Evolutionary conservation across 2,329 filamentous ascomycete species (phyloP).

Genomic region (Cercospora berteroae): DNA sequence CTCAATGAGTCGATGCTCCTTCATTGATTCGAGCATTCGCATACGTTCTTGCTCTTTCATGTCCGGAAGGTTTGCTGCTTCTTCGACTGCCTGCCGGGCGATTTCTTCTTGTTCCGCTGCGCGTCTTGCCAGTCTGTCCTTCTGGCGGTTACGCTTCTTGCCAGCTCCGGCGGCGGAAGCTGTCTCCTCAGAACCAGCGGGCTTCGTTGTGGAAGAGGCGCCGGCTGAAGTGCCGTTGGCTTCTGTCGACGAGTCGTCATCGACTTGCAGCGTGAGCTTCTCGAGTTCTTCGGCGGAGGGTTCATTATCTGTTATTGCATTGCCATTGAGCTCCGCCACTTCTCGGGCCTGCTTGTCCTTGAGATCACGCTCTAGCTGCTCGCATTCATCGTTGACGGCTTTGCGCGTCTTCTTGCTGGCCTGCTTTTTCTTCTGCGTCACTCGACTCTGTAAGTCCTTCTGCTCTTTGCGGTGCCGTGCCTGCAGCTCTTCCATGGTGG

Average conservation of each 20-base stretch:
- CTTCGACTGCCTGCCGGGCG: conserved; percentile 65
- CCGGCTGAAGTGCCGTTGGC: not conserved
- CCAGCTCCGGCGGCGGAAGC: conserved; percentile 27
- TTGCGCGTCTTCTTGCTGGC: conserved; percentile 77
- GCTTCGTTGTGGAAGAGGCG: not conserved
- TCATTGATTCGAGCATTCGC: conserved; percentile 68
- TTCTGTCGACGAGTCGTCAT: conserved; percentile 15
- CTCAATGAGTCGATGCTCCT: conserved; percentile 64
- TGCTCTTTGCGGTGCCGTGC: conserved; percentile 83
- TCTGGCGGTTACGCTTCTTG: conserved; percentile 86
- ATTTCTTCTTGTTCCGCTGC: conserved; percentile 78
- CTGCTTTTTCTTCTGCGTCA: conserved; percentile 95
- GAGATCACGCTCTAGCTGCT: conserved; percentile 56
- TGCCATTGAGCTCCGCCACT: conserved; percentile 47
- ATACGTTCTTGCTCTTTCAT: conserved; percentile 67
- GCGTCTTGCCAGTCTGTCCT: conserved; percentile 83
- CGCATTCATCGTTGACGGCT: conserved; percentile 61
- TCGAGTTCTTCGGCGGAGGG: conserved; percentile 23
- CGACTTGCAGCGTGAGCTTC: conserved; percentile 25
- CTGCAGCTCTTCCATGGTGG: conserved; percentile 69
- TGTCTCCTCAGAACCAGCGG: conserved; percentile 10
- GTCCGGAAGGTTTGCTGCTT: conserved; percentile 73
- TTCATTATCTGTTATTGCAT: conserved; percentile 15
- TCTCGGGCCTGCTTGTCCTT: conserved; percentile 55
- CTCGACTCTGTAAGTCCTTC: conserved; percentile 76